Conservation (phyloP, 2,329 filamentous ascomycete species). For the Fusarium ambrosium region DNA sequence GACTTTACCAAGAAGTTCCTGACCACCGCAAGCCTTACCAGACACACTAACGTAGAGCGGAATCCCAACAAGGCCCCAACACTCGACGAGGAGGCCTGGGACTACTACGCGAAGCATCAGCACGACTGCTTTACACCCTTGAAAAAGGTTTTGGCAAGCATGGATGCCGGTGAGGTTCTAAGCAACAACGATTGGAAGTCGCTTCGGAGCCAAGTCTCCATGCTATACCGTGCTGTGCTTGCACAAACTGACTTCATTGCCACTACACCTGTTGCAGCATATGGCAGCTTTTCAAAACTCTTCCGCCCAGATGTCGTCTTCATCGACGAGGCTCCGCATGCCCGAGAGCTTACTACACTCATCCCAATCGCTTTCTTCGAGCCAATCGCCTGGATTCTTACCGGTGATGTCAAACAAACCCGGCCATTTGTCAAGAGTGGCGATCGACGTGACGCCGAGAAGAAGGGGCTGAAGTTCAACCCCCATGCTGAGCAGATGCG, state of each 20-base stretch:
- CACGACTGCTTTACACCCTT: slow-evolving; percentile 51
- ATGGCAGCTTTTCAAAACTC: slow-evolving; percentile 57
- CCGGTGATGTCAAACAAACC: slow-evolving; percentile 61
- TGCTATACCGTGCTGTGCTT: slow-evolving; percentile 57
- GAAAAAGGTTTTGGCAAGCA: slow-evolving; percentile 52
- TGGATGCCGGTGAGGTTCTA: slow-evolving; percentile 46
- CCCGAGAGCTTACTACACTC: slow-evolving; percentile 60
- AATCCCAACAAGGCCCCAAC: slow-evolving; percentile 52
- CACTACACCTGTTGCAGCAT: slow-evolving; percentile 61
- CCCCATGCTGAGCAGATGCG: slow-evolving; percentile 51
- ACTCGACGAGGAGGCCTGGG: slow-evolving; percentile 60
- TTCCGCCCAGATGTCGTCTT: slow-evolving; percentile 88
- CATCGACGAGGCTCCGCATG: slow-evolving; percentile 76
- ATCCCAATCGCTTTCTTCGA: slow-evolving; percentile 60
- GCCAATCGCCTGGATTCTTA: slow-evolving; percentile 60
- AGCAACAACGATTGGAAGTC: slow-evolving; percentile 47
- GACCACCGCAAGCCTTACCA: slow-evolving; percentile 43
- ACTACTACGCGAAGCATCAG: slow-evolving; percentile 54
- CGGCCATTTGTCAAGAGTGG: slow-evolving; percentile 56
- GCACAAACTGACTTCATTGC: slow-evolving; percentile 59
- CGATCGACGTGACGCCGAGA: slow-evolving; percentile 24
- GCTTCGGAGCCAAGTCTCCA: slow-evolving; percentile 50
- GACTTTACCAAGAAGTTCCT: slow-evolving; percentile 56
- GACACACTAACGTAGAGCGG: slow-evolving; percentile 20
- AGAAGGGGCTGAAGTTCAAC: slow-evolving; percentile 47